Evolutionary conservation across 2,329 filamentous ascomycete genomes (phyloP), one percentile per base, ranked within the genome.

Genomic region (Didymella pinodella): DNA sequence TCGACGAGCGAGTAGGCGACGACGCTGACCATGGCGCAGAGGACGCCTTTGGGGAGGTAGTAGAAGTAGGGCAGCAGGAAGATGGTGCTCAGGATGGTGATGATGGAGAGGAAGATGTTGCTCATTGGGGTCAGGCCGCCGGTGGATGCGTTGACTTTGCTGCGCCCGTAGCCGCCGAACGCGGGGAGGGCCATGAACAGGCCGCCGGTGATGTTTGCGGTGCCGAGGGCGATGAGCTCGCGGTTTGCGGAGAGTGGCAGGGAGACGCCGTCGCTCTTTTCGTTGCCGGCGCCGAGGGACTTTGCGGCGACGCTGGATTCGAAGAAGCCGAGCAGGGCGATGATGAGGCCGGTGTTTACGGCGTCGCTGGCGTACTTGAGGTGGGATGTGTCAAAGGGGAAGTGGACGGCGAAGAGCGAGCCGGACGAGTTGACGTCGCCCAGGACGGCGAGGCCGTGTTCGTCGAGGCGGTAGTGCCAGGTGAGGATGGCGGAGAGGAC

Each of bases 271-370:
- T 89, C 86, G 49, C 86, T 80, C 11, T 74, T 77, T 11, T 69
- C 67, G 55, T 81, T 86, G 7, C 82, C 82, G 47, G 81, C 82
- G 12, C 74, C 73, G 2, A 99, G 81, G 62, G 91, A 94, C 79
- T 98, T 98, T 34, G 95, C 95, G 1, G 95, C 95, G 12, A 99
- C 93, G 0, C 93, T 97, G 2, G 92, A 97, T 77, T 99, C 95
- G 70, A 99, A 99, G 78, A 99, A 99, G n/a, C 95, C 95, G 0
- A 99, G 87, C 25, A 99, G 83, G 0, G 93, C 92, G 64, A 99
- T 97, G 53, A 98, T 83, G 71, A 99, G 97, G 0, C 92, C 90
- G 0, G 95, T 98, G 50, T 91, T 89, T 84, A 98, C 90, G 36
- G 92, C 90, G 62, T 92, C 90, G 22, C 90, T 89, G 53, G 96